phyloP scores from a whole-genome alignment of 495 filamentous ascomycete species.

The Aspergillus affinis region DNA sequence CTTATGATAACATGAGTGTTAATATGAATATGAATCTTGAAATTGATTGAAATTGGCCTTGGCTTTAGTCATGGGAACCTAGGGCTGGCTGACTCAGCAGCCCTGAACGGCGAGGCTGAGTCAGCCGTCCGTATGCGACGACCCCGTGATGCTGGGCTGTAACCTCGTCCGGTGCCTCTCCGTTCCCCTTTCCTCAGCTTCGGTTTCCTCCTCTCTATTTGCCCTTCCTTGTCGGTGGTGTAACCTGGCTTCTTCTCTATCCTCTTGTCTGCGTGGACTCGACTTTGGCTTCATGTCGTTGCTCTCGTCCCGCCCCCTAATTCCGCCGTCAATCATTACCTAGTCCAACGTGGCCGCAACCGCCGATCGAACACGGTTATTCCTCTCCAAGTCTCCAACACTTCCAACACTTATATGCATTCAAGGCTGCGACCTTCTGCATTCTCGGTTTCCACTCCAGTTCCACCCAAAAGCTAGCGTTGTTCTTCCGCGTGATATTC shows the following conservation, averaged over 20 bases:
- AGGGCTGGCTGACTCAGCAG: neutral
- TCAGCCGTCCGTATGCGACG: neutral
- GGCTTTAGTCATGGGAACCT: neutral
- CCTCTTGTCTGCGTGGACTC: neutral
- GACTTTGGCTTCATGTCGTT: neutral
- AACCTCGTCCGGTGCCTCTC: neutral
- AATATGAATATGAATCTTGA: too few relatives aligned
- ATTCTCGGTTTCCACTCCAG: neutral
- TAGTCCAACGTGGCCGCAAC: neutral
- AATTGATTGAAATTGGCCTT: neutral
- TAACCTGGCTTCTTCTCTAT: neutral
- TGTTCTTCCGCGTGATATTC: neutral
- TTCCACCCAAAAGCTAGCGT: neutral
- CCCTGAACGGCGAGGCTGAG: too few relatives aligned
- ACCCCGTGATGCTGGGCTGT: neutral
- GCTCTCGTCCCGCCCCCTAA: neutral
- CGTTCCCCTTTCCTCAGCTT: neutral
- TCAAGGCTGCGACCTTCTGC: neutral
- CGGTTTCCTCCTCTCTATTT: neutral
- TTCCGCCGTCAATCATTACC: neutral
- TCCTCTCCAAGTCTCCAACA: neutral
- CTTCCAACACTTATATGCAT: neutral
- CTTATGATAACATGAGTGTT: too few relatives aligned
- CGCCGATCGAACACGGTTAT: neutral
- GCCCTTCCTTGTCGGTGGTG: neutral